Percentiles rank a stretch among this genome's conserved stretches.
phyloP scores from a whole-genome alignment of 179 eudicot genomes.

The Silene coronaria region DNA sequence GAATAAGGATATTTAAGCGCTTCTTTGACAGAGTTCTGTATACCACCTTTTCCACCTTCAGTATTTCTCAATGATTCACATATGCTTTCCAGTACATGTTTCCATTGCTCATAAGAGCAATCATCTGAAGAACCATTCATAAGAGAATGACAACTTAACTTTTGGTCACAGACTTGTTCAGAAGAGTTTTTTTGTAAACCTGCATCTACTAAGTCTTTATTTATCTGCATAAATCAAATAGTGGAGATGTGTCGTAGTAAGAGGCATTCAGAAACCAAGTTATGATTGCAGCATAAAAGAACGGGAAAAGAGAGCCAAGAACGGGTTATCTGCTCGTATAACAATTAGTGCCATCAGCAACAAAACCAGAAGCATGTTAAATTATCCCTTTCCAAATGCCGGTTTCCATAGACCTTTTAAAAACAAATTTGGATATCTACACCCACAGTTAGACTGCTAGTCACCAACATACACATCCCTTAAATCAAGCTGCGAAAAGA shows the following conservation, averaged over 20 bases:
- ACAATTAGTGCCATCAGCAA: neutral
- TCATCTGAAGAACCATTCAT: constrained; percentile 40
- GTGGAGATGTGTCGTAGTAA: constrained; percentile 19
- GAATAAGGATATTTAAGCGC: constrained; percentile 35
- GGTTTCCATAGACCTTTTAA: neutral
- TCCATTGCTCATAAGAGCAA: constrained; percentile 42
- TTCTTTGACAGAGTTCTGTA: constrained; percentile 42
- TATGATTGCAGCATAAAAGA: neutral
- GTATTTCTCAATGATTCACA: constrained; percentile 36
- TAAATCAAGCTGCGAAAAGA: neutral
- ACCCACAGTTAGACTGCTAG: neutral
- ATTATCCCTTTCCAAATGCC: neutral
- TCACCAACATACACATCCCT: neutral
- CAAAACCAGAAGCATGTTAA: neutral
- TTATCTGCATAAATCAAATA: constrained; percentile 37
- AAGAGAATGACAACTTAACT: constrained; percentile 34
- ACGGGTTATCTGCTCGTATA: neutral
- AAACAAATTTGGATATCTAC: neutral
- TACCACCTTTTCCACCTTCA: constrained; percentile 42
- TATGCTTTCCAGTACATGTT: constrained; percentile 45
- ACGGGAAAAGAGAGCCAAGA: neutral
- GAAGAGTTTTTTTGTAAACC: constrained; percentile 25
- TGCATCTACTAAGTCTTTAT: constrained; percentile 25
- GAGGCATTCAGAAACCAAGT: constrained; percentile 7
- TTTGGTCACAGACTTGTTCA: constrained; percentile 39